These are phyloP conservation scores for Curvularia eragrostidis DNA, from an alignment of 2,329 filamentous ascomycete genomes.

Conservation along the genomic window DNA sequence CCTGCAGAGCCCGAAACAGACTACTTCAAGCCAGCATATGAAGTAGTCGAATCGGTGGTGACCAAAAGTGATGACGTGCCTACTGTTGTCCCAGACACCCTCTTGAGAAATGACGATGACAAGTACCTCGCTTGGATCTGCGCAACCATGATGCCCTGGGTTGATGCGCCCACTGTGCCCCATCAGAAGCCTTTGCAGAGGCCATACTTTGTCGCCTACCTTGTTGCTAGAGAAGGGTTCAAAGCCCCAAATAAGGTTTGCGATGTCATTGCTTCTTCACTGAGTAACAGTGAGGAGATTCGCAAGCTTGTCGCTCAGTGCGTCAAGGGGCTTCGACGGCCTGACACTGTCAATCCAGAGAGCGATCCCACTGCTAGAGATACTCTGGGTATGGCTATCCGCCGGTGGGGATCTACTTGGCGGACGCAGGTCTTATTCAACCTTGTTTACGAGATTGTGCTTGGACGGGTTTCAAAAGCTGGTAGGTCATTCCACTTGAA, in stretches of 20 bases:
- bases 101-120: slow-evolving; percentile 70
- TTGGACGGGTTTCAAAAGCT: slow-evolving; percentile 48
- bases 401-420: slow-evolving; percentile 76
- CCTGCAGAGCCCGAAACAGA: slow-evolving; percentile 63
- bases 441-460: slow-evolving; percentile 67
- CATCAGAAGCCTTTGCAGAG: slow-evolving; percentile 55
- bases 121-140: slow-evolving; percentile 79
- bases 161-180: slow-evolving; percentile 57
- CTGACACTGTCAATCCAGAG: slow-evolving; percentile 54
- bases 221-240: slow-evolving; percentile 77
- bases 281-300: slow-evolving; percentile 70
- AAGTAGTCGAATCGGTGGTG: slow-evolving; percentile 58
- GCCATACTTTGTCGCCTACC: slow-evolving; percentile 58
- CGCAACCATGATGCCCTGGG: slow-evolving; percentile 77
- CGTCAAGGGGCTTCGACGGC: slow-evolving; percentile 56
- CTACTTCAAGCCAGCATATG: slow-evolving; percentile 69
- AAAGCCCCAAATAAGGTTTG: slow-evolving; percentile 78
- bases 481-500: slow-evolving; percentile 46
- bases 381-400: slow-evolving; percentile 74
- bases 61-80: slow-evolving; percentile 29
- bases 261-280: slow-evolving; percentile 69
- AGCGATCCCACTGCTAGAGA: slow-evolving; percentile 62
- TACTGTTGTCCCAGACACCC: slow-evolving; percentile 52
- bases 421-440: slow-evolving; percentile 72
- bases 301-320: slow-evolving; percentile 62